Base-by-base conservation (phyloP, 2,329 filamentous ascomycete species). In the Myrmaecium sp. region DNA sequence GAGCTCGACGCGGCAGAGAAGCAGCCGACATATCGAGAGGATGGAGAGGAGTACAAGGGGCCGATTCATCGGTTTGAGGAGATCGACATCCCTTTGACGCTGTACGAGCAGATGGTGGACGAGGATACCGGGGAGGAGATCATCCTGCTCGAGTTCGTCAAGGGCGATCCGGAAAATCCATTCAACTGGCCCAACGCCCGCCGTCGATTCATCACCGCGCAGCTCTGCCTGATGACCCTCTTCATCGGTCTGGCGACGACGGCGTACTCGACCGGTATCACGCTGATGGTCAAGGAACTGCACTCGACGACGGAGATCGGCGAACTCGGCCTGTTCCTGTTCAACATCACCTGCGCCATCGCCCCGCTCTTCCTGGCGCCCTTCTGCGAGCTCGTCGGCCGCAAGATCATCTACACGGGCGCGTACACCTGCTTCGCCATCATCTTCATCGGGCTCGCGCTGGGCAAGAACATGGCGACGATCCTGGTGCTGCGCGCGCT, bases 161-260 rank as follows among this genome's bases (percentile, higher is more conserved):
- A 51, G 1, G 55, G 50, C 7, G 62, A 66, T 33, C 46, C 44
- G 12, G 52, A 62, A 37, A 62, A 65, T 34, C 62, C 62, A 0
- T 64, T 63, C 51, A 64, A 66, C 41, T 66, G 57, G 56, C 51
- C 47, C 21, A 36, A 39, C 2, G 47, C 42, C 27, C 48, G 54
- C 30, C 64, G 63, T 43, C 44, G 50, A 4, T 53, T 56, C 35
- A 58, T 64, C 34, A 57, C 57, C 3, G 33, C 49, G 3, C 49
- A 62, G 23, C 54, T 65, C 9, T 62, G 60, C 36, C 34, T 60
- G 8, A 65, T 64, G 60, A 64, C 60, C 2, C 47, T 65, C 6
- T 64, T 63, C 43, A 62, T 64, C 31, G 61, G 61, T 41, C 50
- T 64, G 9, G 60, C 61, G n/a, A 64, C 61, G 5, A 64, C 61